phyloP scores from a whole-genome alignment of 106 monocot genomes.

The Dioscorea dumetorum region DNA sequence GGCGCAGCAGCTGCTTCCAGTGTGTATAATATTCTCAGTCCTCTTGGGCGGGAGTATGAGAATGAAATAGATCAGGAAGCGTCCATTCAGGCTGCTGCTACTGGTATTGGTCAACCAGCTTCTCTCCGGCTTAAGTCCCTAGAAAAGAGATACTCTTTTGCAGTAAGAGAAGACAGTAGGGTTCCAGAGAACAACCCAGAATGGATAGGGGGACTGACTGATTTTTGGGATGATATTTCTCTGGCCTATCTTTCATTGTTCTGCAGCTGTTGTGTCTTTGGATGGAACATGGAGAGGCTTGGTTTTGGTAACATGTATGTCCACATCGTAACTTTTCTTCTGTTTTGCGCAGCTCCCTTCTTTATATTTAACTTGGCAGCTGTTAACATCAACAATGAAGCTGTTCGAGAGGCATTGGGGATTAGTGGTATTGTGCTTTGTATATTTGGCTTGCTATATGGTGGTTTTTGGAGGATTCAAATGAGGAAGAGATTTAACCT shows the following conservation, averaged over 20 bases:
- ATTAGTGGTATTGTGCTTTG: conserved; percentile 43
- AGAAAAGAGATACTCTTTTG: conserved; percentile 61
- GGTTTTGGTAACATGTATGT: conserved; percentile 77
- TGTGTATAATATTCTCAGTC: conserved; percentile 72
- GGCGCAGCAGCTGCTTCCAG: conserved; percentile 53
- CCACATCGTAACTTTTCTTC: conserved; percentile 48
- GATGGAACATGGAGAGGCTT: conserved; percentile 75
- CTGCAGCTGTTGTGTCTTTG: conserved; percentile 68
- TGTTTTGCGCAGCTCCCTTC: conserved; percentile 53
- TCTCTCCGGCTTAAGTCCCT: conserved; percentile 17
- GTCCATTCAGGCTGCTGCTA: conserved; percentile 5
- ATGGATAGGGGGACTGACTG: conserved; percentile 52
- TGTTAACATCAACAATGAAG: conserved; percentile 42
- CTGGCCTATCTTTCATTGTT: conserved; percentile 43
- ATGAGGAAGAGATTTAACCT: conserved; percentile 62
- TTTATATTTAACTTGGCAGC: conserved; percentile 61
- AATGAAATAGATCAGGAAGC: conserved; percentile 35
- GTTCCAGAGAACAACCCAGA: conserved; percentile 24
- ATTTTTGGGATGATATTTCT: conserved; percentile 45
- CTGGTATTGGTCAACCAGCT: conserved; percentile 1
- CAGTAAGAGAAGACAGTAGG: conserved; percentile 9
- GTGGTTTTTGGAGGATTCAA: conserved; percentile 78
- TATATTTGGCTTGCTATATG: conserved; percentile 53
- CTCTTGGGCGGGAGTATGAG: conserved; percentile 68
- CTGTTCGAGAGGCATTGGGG: conserved; percentile 36